Conservation (phyloP, 1,284 basidiomycete species). For the Omphalotus olearius region DNA sequence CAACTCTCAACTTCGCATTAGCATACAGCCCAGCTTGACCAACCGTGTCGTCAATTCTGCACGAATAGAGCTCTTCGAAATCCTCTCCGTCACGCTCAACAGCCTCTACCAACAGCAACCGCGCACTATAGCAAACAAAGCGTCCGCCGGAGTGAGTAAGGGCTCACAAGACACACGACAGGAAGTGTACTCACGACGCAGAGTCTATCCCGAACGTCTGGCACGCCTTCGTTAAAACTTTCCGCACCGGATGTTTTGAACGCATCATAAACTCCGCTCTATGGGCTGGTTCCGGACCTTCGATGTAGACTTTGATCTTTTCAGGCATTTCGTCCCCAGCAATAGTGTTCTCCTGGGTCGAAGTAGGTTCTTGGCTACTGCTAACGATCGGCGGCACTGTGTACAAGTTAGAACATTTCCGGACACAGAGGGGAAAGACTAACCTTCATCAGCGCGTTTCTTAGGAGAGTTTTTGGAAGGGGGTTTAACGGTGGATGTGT, state of each 20-base stretch:
- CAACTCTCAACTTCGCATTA: slow-evolving; percentile 1
- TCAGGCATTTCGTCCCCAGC: neutral
- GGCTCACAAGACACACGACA: neutral
- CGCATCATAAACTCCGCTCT: slow-evolving; percentile 10
- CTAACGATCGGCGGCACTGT: no score
- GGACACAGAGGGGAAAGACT: no score
- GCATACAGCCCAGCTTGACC: slow-evolving; percentile 5
- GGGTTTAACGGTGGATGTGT: no score
- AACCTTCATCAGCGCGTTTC: no score
- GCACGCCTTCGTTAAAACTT: slow-evolving; percentile 8
- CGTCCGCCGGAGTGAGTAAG: neutral
- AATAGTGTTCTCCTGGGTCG: neutral
- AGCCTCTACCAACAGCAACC: neutral
- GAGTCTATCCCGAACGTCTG: slow-evolving; percentile 6
- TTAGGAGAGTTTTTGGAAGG: no score
- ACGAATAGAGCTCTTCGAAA: neutral
- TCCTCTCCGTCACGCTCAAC: neutral
- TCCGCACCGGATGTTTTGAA: slow-evolving; percentile 3
- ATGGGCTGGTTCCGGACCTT: neutral
- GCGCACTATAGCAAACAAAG: neutral
- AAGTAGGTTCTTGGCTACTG: no score
- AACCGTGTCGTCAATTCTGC: slow-evolving; percentile 4
- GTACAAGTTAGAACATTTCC: no score
- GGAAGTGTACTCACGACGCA: neutral
- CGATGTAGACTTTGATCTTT: slow-evolving; percentile 6